Base-by-base conservation (phyloP, 371 early-diverging fungal species). In the Actinomortierella wolfii region DNA sequence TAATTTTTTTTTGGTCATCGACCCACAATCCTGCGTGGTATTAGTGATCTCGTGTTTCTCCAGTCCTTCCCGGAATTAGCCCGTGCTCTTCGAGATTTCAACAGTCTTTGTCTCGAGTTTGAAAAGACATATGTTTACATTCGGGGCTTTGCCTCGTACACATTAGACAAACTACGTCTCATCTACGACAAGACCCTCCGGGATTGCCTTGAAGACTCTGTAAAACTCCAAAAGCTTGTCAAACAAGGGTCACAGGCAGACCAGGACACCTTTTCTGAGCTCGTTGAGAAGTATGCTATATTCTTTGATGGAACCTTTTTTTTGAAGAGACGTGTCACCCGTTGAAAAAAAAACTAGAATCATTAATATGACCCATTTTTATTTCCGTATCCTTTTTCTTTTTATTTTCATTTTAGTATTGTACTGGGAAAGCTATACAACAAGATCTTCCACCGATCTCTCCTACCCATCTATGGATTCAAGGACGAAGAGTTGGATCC, bases 71-170 rank as follows among this genome's bases (percentile, higher is more conserved):
- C 83, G 26, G 82, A 83, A 55, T 81, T 83, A 48, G 59, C 66
- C n/a, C 76, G 79, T 26, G 78, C 84, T 1, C 52, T 86, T 18
- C 59, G 77, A 26, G 84, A 85, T 51, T 70, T 84, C 53, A 76
- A 78, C 59, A 59, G 64, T 26, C 71, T 80, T 28, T 69, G 69
- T 21, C 63, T 58, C 17, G 84, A 86, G 66, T 86, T 86, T 61
- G 83, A 79, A 43, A 81, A 81, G 26, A 81, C 85, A 1, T 86
- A 85, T 70, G 83, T 86, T 2, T 86, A 85, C 56, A 82, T 86
- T 43, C 84, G 83, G 23, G 87, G 87, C 17, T 86, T 79, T 51
- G 84, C 85, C 17, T 48, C 61, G 17, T 73, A 68, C 49, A 83
- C 85, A 0, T 78, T 85, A 11, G 85, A 85, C 56, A 84, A 83